Evolutionary conservation across 768 basidiomycete species (phyloP), one percentile per base, ranked within the genome.

Genomic region (Psilocybe sp.): DNA sequence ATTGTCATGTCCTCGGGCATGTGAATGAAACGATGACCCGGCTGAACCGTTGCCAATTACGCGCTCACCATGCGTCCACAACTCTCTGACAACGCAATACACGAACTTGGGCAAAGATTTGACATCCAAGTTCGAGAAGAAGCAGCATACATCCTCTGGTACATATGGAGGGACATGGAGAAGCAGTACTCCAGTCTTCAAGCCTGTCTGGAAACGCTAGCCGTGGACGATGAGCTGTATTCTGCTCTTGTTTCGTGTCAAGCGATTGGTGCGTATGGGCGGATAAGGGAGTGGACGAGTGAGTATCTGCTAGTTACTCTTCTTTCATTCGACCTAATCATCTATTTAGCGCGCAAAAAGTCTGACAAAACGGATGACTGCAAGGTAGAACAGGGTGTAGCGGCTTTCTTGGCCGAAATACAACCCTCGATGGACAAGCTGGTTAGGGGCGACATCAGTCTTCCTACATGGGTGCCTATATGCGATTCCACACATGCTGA

Each of bases 61-160:
- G 44, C 35, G 46, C 28, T 31, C 16, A 34, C 15, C 11, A 58
- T 60, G 59, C 45, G 47, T 16, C 36, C 44, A 47, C 51, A 39
- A 43, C 46, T 48, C 14, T 53, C 47, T 40, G 67, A 71, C 60
- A 42, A 48, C 40, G 62, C 70, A 47, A 67, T 73, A 20, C 53
- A 60, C 40, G 44, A 57, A 12, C 47, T 51, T n/a, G 55, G 62
- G 42, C 63, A 68, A 4, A 71, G 65, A 54, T 70, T 71, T 59
- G 62, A 74, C 61, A 55, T 70, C 13, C 54, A 69, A 15, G 57
- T 69, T 16, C 61, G 62, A 4, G 72, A 74, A 59, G 72, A 73
- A 50, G 74, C 74, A 1, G 70, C 71, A 0, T 66, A 65, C 45
- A 54, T 74, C 23, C 63, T 76, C 14, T 74, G 72, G 70, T 57